Conservation (phyloP, 2,329 filamentous ascomycete genomes). For the Talaromyces atroroseus region DNA sequence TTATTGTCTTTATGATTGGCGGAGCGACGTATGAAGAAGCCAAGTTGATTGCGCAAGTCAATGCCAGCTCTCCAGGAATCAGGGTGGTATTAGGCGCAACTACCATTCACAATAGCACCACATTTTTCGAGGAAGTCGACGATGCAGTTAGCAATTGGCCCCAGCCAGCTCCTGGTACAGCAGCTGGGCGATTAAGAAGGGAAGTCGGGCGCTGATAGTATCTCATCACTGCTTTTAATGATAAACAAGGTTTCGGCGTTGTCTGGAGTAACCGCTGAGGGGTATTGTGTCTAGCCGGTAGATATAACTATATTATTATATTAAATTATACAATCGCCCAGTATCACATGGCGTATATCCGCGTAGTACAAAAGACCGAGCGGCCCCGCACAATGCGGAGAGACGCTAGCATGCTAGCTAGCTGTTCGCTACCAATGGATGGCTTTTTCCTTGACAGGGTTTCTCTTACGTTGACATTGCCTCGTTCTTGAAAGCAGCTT, state of each 20-base stretch:
- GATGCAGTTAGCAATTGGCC: conserved; percentile 86
- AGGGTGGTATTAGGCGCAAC: conserved; percentile 87
- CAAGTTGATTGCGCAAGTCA: conserved; percentile 91
- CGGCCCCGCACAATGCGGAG: neutral
- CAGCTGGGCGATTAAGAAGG: conserved; percentile 57
- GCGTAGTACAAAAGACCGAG: neutral
- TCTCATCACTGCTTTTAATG: neutral
- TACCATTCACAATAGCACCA: conserved; percentile 76
- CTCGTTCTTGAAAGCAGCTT: neutral
- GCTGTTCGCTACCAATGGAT: neutral
- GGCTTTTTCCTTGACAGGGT: no score
- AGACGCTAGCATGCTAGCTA: no score
- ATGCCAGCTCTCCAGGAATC: conserved; percentile 81
- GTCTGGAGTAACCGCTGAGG: neutral
- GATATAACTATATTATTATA: neutral
- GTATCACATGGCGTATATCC: neutral
- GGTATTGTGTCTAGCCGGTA: neutral
- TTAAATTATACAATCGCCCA: neutral
- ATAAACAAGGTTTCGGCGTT: conserved; percentile 8
- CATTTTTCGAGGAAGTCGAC: conserved; percentile 86
- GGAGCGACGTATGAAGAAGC: conserved; percentile 95
- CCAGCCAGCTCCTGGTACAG: conserved; percentile 56
- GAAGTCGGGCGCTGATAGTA: conserved; percentile 50
- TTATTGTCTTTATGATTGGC: conserved; percentile 90
- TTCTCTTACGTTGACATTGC: neutral